Conservation (phyloP, 805 yeast species). For the Suhomyces xylopsoci region DNA sequence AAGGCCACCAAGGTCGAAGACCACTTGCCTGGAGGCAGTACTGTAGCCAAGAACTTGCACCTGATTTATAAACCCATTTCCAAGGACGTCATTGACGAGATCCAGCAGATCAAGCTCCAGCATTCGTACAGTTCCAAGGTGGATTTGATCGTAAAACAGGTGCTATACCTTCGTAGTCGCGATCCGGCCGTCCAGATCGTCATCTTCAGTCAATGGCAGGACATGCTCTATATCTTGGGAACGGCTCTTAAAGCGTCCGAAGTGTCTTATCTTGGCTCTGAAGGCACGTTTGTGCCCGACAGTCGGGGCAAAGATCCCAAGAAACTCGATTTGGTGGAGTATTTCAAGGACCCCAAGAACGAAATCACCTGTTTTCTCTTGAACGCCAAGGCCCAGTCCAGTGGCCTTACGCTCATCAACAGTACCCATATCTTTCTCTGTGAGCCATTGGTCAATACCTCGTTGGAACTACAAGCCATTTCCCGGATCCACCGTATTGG, state of each 20-base stretch:
- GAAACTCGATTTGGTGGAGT: conserved; percentile 44
- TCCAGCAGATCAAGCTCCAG: conserved; percentile 33
- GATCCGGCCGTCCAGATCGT: conserved; percentile 74
- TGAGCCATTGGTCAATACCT: conserved; percentile 87
- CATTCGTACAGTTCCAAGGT: conserved; percentile 77
- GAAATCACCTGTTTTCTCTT: conserved; percentile 78
- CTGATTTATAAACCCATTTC: conserved; percentile 48
- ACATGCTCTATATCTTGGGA: conserved; percentile 62
- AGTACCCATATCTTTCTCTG: conserved; percentile 91
- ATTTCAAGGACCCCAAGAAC: conserved; percentile 56
- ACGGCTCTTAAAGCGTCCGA: conserved; percentile 60
- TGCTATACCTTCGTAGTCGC: conserved; percentile 55
- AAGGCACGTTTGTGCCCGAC: conserved; percentile 35
- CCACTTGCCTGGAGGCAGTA: conserved; percentile 8
- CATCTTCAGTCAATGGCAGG: conserved; percentile 87
- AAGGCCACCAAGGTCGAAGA: conserved; percentile 45
- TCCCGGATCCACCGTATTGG: conserved; percentile 93
- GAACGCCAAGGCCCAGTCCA: conserved; percentile 82
- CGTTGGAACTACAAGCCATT: conserved; percentile 87
- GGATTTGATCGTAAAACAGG: conserved; percentile 74
- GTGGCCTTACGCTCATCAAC: conserved; percentile 87
- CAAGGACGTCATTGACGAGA: conserved; percentile 39
- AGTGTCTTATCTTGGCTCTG: conserved; percentile 56
- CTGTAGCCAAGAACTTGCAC: conserved; percentile 19
- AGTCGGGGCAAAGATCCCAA: conserved; percentile 26